These are phyloP conservation scores for Suhomyces sp. DNA, from an alignment of 805 yeast species.

Conservation along the genomic window DNA sequence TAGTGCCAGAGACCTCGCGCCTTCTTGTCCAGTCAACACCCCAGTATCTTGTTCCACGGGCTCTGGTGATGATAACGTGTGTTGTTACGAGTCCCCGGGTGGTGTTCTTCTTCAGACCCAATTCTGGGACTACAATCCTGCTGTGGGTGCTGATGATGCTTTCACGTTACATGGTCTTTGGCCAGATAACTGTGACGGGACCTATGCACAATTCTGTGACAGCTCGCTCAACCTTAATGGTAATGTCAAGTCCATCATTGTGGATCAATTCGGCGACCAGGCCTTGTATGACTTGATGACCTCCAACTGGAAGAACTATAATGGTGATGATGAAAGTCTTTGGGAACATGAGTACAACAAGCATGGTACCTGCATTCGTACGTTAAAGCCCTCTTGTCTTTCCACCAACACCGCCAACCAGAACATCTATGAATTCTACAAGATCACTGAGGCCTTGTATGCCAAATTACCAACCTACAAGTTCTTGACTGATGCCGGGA, in stretches of 20 bases:
- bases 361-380: slow-evolving; percentile 89
- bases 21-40: slow-evolving; percentile 51
- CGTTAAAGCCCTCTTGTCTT: slow-evolving; percentile 75
- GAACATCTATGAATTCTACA: slow-evolving; percentile 69
- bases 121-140: slow-evolving; percentile 85
- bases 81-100: slow-evolving; percentile 87
- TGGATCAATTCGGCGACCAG: slow-evolving; percentile 40
- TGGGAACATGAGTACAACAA: slow-evolving; percentile 95
- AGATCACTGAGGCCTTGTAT: slow-evolving; percentile 57
- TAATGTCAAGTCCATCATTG: slow-evolving; percentile 30
- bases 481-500: slow-evolving; percentile 66
- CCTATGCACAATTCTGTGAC: slow-evolving; percentile 79
- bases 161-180: slow-evolving; percentile 86
- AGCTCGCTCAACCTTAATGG: slow-evolving; percentile 34
- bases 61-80: slow-evolving; percentile 39
- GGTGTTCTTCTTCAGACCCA: slow-evolving; percentile 84
- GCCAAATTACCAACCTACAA: slow-evolving; percentile 63
- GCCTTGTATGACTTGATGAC: slow-evolving; percentile 59
- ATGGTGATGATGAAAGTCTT: slow-evolving; percentile 63
- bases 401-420: slow-evolving; percentile 26
- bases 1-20: slow-evolving; percentile 1
- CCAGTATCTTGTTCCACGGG: slow-evolving; percentile 62
- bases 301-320: slow-evolving; percentile 69
- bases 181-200: slow-evolving; percentile 87
- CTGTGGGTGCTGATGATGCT: slow-evolving; percentile 65